Evolutionary conservation across 208 protist genomes (phyloP), one percentile per base, ranked within the genome.

Genomic region (Trichomonas tenax): DNA sequence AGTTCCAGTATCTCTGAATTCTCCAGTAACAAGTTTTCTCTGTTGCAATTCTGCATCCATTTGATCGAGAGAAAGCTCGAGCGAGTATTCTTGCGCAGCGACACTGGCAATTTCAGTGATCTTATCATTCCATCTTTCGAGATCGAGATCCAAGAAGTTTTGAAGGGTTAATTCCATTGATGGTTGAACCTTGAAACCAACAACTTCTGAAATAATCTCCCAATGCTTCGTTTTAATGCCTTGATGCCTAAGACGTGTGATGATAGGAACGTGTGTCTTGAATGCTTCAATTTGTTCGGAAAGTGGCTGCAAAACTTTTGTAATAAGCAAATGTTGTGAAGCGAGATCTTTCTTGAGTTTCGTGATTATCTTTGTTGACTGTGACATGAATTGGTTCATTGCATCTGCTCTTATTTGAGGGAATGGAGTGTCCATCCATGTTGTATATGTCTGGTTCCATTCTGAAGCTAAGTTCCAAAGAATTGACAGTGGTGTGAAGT

Each of bases 141-240:
- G 17, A 51, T 93, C 3, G 0, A 93, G 38, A 93, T 93, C 86
- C 0, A 93, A 4, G n/a, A 93, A 93, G 6, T 40, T 26, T 51
- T 93, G 86, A n/a, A 93, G 44, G 38, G 11, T 93, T 26, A 93
- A 34, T 15, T 93, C 86, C 17, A 51, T 93, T 58, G 86, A 93
- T 58, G 86, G 86, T 17, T 38, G 44, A 23, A 93, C 44, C 34
- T 48, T 48, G n/a, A 93, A 93, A 0, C 86, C 86, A 93, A 93
- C 86, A 93, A 93, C 44, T 51, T 93, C 34, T 93, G 86, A 93
- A 4, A 93, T 93, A 6, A 48, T 93, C 31, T 93, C 86, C 86
- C 86, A 93, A 15, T 93, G 86, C 44, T 93, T 34, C 8, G 86
- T 93, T 38, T 93, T 93, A 26, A 93, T 93, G n/a, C 86, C 86